These are phyloP conservation scores for Boletus fagicola DNA, from an alignment of 768 basidiomycete genomes.

Conservation along the genomic window DNA sequence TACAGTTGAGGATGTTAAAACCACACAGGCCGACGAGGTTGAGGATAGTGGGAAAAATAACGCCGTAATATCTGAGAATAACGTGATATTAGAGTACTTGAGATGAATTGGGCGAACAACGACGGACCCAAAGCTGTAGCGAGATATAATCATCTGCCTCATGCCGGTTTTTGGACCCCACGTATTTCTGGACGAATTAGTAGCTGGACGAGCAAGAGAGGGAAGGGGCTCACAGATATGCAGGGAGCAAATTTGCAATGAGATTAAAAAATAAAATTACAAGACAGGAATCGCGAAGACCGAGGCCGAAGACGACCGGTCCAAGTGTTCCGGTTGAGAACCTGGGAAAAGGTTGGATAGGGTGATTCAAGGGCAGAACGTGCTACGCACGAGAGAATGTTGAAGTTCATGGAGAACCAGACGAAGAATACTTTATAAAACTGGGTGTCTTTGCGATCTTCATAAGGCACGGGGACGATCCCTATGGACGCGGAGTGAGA, in stretches of 20 bases:
- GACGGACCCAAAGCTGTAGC: constrained; percentile 54
- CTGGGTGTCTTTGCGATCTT: constrained; percentile 54
- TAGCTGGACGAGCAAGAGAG: not conserved
- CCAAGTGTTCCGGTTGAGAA: constrained; percentile 71
- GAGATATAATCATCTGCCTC: constrained; percentile 77
- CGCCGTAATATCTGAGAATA: constrained; percentile 49
- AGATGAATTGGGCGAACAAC: constrained; percentile 35
- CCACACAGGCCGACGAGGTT: constrained; percentile 62
- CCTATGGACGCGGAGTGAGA: constrained; percentile 30
- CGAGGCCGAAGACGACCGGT: constrained; percentile 58
- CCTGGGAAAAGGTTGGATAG: constrained; percentile 29
- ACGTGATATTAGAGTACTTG: not conserved
- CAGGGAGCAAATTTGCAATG: constrained; percentile 55
- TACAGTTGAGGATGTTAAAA: constrained; percentile 64
- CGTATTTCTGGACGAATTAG: constrained; percentile 41
- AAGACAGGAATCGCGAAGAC: constrained; percentile 60
- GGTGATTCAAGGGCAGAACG: not conserved
- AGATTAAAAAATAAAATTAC: constrained; percentile 69
- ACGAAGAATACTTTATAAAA: constrained; percentile 67
- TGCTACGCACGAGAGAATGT: constrained; percentile 50
- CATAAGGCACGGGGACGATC: constrained; percentile 50
- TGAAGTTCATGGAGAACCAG: constrained; percentile 72
- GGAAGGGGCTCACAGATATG: constrained; percentile 49
- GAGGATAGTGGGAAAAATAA: constrained; percentile 49
- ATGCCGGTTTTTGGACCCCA: constrained; percentile 80